Base-by-base conservation (phyloP, 768 basidiomycete species). In the Tylopilus plumbeoviolaceoides region DNA sequence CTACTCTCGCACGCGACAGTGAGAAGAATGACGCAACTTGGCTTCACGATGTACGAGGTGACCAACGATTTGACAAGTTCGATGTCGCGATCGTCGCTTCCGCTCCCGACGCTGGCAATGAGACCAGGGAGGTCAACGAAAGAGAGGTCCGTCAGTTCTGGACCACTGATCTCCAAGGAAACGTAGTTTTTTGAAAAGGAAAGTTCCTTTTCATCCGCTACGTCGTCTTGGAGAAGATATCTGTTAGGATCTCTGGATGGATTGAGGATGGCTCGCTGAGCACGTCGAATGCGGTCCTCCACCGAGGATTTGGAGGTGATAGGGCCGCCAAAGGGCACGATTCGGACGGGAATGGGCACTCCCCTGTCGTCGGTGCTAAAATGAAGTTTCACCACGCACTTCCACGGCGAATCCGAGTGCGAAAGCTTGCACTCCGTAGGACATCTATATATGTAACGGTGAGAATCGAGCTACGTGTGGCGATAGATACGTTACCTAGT, bases 1-100 rank as follows among this genome's bases (percentile, higher is more conserved):
- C 1, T 46, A 67, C 67, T 69, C 30, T 69, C 68, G 31, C 67
- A 69, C 0, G 87, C 78, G 0, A 89, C 82, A 0, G 87, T 84
- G 25, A 87, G 63, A 0, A 90, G 66, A 17, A 89, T 83, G 0
- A 90, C 79, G 36, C 87, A 88, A 48, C 84, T 88, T 0, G 80
- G 78, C 52, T 78, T 82, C 50, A 73, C 69, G 44, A 90, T 88
- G 55, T 87, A 87, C 0, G 78, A 69, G 0, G 73, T 68, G 0
- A 84, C 83, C 0, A 90, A 68, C 2, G 71, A 71, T 53, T 81
- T 75, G 25, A 90, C 82, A 3, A 88, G 76, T 3, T 75, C 73
- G 33, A 87, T 84, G 51, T 90, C 86, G 14, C 71, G 66, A 4
- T 69, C 68, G 44, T 80, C 77, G 1, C 84, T 78, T 50, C 68